Percentiles rank a stretch among this genome's conserved stretches.
These are phyloP conservation scores for Staphylotrichum tortipilum DNA, from an alignment of 495 filamentous ascomycete species.

Conservation along the genomic window DNA sequence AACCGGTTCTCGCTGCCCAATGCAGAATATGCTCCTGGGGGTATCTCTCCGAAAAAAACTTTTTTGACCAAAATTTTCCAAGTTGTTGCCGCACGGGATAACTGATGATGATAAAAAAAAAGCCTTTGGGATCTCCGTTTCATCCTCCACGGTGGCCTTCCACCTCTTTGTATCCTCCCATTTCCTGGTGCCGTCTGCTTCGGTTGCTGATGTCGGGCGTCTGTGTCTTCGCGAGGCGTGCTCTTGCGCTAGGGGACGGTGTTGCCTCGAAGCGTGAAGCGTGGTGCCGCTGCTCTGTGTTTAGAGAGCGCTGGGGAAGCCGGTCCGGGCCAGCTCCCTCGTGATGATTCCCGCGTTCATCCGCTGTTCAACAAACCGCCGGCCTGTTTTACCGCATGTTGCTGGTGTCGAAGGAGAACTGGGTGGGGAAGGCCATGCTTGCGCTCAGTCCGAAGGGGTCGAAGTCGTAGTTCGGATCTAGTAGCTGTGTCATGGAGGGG, in stretches of 20 bases:
- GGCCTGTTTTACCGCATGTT: conserved; percentile 42
- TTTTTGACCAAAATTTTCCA: conserved; percentile 1
- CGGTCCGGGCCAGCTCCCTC: too few relatives aligned
- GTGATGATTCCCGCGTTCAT: too few relatives aligned
- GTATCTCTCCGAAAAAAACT: conserved; percentile 12
- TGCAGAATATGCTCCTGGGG: conserved; percentile 11
- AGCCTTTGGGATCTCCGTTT: too few relatives aligned
- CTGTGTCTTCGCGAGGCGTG: neutral
- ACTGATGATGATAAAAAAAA: too few relatives aligned
- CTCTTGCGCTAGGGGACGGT: neutral
- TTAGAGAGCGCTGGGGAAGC: neutral
- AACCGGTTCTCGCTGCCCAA: conserved; percentile 4
- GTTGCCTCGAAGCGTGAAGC: neutral
- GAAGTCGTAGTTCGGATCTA: conserved; percentile 77
- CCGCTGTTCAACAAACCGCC: too few relatives aligned
- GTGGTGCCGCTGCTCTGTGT: neutral
- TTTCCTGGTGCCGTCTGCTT: too few relatives aligned
- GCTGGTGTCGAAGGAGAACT: conserved; percentile 71
- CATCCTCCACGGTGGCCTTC: too few relatives aligned
- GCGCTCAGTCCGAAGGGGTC: conserved; percentile 86
- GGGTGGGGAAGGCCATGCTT: conserved; percentile 89
- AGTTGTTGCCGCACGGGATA: neutral
- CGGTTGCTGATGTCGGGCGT: too few relatives aligned
- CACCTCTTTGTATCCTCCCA: too few relatives aligned
- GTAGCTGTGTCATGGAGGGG: conserved; percentile 56